Percentiles rank a stretch among this genome's conserved stretches.
Conservation (phyloP, 768 basidiomycete genomes). For the Mycena filopes region DNA sequence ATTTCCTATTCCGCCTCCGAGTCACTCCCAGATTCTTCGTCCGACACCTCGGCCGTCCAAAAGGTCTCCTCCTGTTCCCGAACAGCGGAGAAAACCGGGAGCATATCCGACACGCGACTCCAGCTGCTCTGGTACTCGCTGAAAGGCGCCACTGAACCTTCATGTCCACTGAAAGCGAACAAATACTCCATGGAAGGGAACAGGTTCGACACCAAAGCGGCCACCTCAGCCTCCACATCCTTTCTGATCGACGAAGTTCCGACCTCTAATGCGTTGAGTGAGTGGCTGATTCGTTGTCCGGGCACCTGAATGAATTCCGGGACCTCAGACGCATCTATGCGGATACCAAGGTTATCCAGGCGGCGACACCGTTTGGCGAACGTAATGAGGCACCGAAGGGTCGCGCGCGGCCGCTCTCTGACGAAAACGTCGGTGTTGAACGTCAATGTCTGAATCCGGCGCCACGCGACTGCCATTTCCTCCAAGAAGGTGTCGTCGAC, state of each 20-base stretch:
- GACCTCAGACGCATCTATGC: slow-evolving; percentile 4
- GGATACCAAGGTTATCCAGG: not conserved
- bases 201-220: slow-evolving; percentile 27
- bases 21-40: not conserved
- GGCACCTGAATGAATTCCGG: slow-evolving; percentile 16
- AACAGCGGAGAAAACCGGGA: slow-evolving; percentile 15
- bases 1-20: too few relatives aligned
- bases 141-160: not conserved
- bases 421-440: not conserved
- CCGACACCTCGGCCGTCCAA: slow-evolving; percentile 9
- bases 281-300: not conserved
- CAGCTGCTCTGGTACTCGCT: not conserved
- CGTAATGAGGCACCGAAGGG: slow-evolving; percentile 14
- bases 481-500: slow-evolving; percentile 9
- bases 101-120: not conserved
- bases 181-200: slow-evolving; percentile 14
- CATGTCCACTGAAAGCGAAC: not conserved
- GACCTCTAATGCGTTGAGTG: slow-evolving; percentile 6
- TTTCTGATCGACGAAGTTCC: slow-evolving; percentile 14
- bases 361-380: slow-evolving; percentile 11
- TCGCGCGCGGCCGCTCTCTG: not conserved
- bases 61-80: slow-evolving; percentile 18
- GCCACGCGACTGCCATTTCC: slow-evolving; percentile 16
- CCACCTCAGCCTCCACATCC: not conserved
- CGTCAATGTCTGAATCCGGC: not conserved